A percentile compares a stretch with the other conserved stretches of the same genome.
These are phyloP conservation scores for Plenodomus tracheiphilus DNA, from an alignment of 2,329 filamentous ascomycete species.

Conservation along the genomic window DNA sequence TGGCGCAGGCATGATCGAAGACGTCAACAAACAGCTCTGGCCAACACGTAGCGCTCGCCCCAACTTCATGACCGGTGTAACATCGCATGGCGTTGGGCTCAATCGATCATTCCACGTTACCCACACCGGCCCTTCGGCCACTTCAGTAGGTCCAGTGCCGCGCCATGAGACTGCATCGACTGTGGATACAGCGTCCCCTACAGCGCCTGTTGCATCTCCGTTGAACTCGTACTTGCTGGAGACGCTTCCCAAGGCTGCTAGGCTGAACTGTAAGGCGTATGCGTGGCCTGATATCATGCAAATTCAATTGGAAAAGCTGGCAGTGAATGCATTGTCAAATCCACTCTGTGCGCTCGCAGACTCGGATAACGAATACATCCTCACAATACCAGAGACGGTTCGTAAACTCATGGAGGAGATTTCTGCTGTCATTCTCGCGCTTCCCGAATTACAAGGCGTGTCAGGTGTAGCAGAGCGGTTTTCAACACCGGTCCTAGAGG, in stretches of 20 bases:
- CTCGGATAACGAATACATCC: slow-evolving; percentile 2
- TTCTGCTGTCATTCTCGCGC: slow-evolving; percentile 4
- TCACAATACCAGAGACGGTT: slow-evolving; percentile 7
- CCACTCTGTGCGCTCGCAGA: slow-evolving; percentile 9
- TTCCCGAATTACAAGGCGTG: slow-evolving; percentile 6
- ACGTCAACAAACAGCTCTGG: slow-evolving; percentile 1
- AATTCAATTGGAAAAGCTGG: slow-evolving; percentile 2
- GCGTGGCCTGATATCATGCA: slow-evolving; percentile 3
- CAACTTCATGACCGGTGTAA: slow-evolving; percentile 3
- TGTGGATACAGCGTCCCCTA: background rate
- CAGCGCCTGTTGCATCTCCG: background rate
- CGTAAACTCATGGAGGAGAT: slow-evolving; percentile 6
- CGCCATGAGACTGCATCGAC: background rate
- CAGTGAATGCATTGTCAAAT: slow-evolving; percentile 6
- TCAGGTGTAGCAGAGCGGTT: slow-evolving; percentile 1
- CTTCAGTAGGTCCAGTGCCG: slow-evolving; percentile 2
- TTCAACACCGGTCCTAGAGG: slow-evolving; percentile 1
- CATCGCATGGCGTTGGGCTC: slow-evolving; percentile 5
- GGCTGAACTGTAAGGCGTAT: background rate
- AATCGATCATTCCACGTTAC: slow-evolving; percentile 5
- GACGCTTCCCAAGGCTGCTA: slow-evolving; percentile 1
- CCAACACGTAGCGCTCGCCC: slow-evolving; percentile 1
- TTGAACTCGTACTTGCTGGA: background rate
- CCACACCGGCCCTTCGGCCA: slow-evolving; percentile 3
- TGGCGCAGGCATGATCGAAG: slow-evolving; percentile 6